These are phyloP conservation scores for Mikania micrantha DNA, from an alignment of 129 eudicot genomes.

Conservation along the genomic window DNA sequence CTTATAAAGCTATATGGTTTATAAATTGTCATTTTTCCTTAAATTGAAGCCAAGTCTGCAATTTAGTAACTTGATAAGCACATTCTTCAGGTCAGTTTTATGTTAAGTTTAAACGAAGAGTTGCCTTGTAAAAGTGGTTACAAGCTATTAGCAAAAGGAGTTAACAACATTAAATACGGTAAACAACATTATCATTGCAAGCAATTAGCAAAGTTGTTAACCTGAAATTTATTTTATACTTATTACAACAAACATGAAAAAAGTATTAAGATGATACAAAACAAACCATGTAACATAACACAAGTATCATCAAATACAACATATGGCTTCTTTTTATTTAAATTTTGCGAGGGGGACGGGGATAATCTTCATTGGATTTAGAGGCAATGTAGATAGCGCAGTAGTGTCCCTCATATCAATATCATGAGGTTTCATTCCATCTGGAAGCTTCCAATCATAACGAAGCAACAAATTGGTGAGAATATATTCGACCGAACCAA, in stretches of 20 bases:
- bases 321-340: background rate
- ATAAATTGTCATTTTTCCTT: background rate
- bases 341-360: background rate
- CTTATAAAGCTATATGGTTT: background rate
- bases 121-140: too few species aligned
- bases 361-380: background rate
- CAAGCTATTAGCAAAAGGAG: too few species aligned
- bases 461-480: background rate
- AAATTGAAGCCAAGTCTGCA: background rate
- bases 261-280: too few species aligned
- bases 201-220: too few species aligned
- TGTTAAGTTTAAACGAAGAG: background rate
- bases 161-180: too few species aligned
- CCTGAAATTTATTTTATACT: too few species aligned
- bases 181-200: too few species aligned
- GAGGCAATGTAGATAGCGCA: background rate
- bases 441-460: background rate
- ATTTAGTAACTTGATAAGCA: background rate
- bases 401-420: background rate
- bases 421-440: background rate
- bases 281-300: too few species aligned
- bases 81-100: background rate
- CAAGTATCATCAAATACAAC: too few species aligned
- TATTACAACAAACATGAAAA: too few species aligned
- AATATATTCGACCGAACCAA: background rate